Evolutionary conservation across 2,329 filamentous ascomycete genomes (phyloP), one percentile per base, ranked within the genome.

Genomic region (Aspergillus tamarii): DNA sequence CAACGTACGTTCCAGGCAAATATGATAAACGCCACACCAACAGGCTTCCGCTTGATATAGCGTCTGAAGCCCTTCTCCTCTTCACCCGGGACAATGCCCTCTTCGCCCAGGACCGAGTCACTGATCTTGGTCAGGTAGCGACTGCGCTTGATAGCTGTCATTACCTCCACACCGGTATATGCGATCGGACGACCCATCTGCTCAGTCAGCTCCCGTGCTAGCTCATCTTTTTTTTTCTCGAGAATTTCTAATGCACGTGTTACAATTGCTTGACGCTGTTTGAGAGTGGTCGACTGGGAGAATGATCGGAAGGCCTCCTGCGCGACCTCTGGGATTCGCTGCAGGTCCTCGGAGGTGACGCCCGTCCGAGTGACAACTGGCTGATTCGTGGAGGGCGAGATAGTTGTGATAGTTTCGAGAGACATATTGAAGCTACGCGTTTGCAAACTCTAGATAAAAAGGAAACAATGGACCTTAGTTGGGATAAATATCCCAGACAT

Each of bases 141-240:
- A 68, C 89, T 91, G 67, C 94, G 88, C 81, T 91, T 92, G 68
- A 96, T 87, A 9, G 94, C 94, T 19, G 94, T 98, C 34, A 87
- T 82, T 69, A 98, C 85, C 82, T 98, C 94, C 70, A 89, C 93
- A 54, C 86, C 89, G 0, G 92, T 91, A 77, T 94, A 97, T 43
- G 91, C 87, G 72, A 97, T 97, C 39, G 94, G 94, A 23, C 94
- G 87, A 48, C 94, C 94, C 94, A 98, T 98, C 82, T 98, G 94
- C 76, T 92, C 89, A 0, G 94, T 97, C 64, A 98, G 82, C 77
- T 97, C 94, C 69, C 88, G 85, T 7, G 91, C 93, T 39, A 98
- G 84, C 66, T 89, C 91, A 88, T 95, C 90, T 77, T 93, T 87
- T 76, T 88, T 89, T 57, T 88, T 85, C 19, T 82, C 79, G 32